Conservation (phyloP, 805 yeast species). For the Kodamaea neixiangensis region DNA sequence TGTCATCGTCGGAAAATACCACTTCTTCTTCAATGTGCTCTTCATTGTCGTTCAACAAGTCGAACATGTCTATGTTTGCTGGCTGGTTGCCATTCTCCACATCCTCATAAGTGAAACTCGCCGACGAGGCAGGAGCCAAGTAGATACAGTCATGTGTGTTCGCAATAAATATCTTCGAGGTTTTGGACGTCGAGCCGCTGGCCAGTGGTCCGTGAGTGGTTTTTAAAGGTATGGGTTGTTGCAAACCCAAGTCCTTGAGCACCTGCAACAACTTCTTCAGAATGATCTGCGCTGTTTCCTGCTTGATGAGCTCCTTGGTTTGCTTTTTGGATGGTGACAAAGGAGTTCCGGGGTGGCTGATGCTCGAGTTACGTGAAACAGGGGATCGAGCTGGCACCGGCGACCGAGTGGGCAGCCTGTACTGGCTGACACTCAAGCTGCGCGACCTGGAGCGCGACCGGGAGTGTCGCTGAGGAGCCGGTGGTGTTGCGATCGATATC, state of each 20-base stretch:
- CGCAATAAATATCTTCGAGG: slow-evolving; percentile 34
- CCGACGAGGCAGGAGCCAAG: slow-evolving; percentile 40
- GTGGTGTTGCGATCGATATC: slow-evolving; percentile 7
- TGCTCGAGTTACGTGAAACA: not conserved
- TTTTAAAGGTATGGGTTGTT: slow-evolving; percentile 39
- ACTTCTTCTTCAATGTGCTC: slow-evolving; percentile 11
- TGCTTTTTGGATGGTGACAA: slow-evolving; percentile 23
- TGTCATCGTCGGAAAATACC: slow-evolving; percentile 15
- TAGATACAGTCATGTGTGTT: slow-evolving; percentile 43
- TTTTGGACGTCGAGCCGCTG: slow-evolving; percentile 27
- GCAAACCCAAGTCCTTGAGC: slow-evolving; percentile 41
- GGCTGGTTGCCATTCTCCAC: slow-evolving; percentile 36
- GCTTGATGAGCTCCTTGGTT: slow-evolving; percentile 39
- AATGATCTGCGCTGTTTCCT: slow-evolving; percentile 39
- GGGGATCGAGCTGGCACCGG: slow-evolving; percentile 3
- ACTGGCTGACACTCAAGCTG: slow-evolving; percentile 5
- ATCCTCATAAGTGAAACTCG: slow-evolving; percentile 45
- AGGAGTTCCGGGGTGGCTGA: not conserved
- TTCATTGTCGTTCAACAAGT: slow-evolving; percentile 5
- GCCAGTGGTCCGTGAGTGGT: slow-evolving; percentile 23
- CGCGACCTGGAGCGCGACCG: slow-evolving; percentile 15
- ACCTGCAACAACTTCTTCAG: slow-evolving; percentile 32
- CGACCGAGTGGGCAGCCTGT: slow-evolving; percentile 2
- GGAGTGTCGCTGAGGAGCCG: slow-evolving; percentile 9
- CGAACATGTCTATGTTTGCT: slow-evolving; percentile 8